These are phyloP conservation scores for Arthrinium phaeospermum DNA, from an alignment of 2,329 filamentous ascomycete species.

Conservation along the genomic window DNA sequence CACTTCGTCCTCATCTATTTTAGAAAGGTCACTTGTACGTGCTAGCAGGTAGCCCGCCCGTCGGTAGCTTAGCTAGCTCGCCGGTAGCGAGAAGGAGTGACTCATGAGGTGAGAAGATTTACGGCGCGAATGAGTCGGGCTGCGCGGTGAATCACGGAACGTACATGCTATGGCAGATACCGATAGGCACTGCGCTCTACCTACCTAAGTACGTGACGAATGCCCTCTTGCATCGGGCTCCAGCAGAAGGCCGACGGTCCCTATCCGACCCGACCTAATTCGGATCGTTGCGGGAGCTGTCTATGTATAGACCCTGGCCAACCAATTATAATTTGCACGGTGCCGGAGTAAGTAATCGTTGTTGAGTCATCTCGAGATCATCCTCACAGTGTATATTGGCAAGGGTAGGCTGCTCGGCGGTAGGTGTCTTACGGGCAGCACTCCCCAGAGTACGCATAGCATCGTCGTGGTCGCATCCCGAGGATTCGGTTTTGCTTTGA, in stretches of 20 bases:
- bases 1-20: neutral
- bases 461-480: neutral
- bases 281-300: neutral
- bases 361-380: neutral
- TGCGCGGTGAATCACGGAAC: conserved; percentile 1
- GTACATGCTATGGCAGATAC: neutral
- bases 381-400: neutral
- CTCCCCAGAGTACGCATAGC: neutral
- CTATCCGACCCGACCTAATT: neutral
- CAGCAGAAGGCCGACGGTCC: neutral
- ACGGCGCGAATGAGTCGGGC: conserved; percentile 6
- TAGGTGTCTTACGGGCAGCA: neutral
- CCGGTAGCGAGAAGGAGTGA: neutral
- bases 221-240: neutral
- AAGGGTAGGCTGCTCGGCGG: neutral
- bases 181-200: neutral
- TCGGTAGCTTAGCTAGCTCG: neutral
- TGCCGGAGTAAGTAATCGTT: neutral
- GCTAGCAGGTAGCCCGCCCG: neutral
- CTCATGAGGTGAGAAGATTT: neutral
- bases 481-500: neutral
- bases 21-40: no score
- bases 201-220: no score
- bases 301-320: neutral
- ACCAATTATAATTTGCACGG: neutral